These are phyloP conservation scores for Hemisphaericaspora xylanilytica DNA, from an alignment of 1,139 yeast genomes.

Conservation along the genomic window DNA sequence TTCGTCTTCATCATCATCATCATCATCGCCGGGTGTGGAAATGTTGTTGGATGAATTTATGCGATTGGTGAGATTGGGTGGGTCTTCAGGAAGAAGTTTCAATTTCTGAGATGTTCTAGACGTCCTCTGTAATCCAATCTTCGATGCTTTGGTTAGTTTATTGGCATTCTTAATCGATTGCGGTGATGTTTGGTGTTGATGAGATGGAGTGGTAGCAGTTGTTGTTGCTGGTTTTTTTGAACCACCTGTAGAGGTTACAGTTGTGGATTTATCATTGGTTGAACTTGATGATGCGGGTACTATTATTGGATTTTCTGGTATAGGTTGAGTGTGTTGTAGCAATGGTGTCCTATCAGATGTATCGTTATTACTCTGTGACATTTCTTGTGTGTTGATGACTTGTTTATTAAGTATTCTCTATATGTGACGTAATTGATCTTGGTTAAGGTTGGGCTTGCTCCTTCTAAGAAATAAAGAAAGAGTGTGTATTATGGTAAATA, in stretches of 20 bases:
- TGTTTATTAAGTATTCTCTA: neutral
- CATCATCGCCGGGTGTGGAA: constrained; percentile 16
- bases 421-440: no score
- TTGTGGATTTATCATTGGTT: neutral
- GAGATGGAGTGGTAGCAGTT: constrained; percentile 6
- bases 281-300: constrained; percentile 8
- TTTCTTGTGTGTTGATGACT: neutral
- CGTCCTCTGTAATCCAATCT: constrained; percentile 81
- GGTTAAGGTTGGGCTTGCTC: no score
- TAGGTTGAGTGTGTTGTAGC: constrained; percentile 12
- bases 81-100: constrained; percentile 82
- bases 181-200: constrained; percentile 7
- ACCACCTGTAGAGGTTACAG: neutral
- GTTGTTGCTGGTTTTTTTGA: constrained; percentile 1
- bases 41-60: constrained; percentile 13
- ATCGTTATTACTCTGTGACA: constrained; percentile 4
- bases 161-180: constrained; percentile 23
- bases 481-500: no score
- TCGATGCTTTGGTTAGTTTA: constrained; percentile 35
- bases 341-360: constrained; percentile 23
- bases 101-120: constrained; percentile 86
- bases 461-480: no score
- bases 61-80: constrained; percentile 28
- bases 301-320: constrained; percentile 31
- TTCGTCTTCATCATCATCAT: constrained; percentile 17